Base-by-base conservation (phyloP, 164 flowering plant species). In the Liquidambar formosana region DNA sequence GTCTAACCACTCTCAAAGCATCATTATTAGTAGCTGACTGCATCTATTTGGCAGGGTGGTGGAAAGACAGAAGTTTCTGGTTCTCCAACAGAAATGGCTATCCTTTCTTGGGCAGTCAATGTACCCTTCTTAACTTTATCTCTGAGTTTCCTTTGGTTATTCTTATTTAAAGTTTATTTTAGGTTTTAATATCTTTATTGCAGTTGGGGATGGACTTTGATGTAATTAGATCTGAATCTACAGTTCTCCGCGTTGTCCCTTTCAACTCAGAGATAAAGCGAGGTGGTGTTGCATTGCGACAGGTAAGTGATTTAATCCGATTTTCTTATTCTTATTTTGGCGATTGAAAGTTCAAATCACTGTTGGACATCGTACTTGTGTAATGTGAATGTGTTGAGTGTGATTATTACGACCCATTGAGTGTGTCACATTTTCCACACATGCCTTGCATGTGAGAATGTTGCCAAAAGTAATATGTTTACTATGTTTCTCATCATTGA, bases 231-330 rank as follows among this genome's bases (percentile, higher is more conserved):
- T 73, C 79, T 19, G 73, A 71, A 26, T 67, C 82, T 14, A 64
- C 23, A 25, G 65, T 77, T 58, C 68, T 83, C n/a, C 82, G 81
- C 68, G 83, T 79, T 63, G 71, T 76, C 60, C 86, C 86, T 62
- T 83, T 83, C 76, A 83, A 79, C 71, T 83, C 86, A n/a, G 84
- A 83, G 70, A 83, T 79, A 62, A 83, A 83, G 56, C 68, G 84
- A 53, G 86, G 86, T 9, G 86, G 86, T 63, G 84, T 81, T 66
- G 86, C 86, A 38, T 10, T 83, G 47, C 52, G 73, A 64, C 44
- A n/a, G 76, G 86, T 83, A 62, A 57, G 63, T 57, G 22, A 27
- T 69, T 47, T 28, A 44, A 58, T 52, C 45, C 27, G 4, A 14
- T 45, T 43, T 6, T 59, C 33, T 27, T 27, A 49, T n/a, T 13